phyloP scores from a whole-genome alignment of 2,329 filamentous ascomycete species.

The Chaetomiaceae sp. region DNA sequence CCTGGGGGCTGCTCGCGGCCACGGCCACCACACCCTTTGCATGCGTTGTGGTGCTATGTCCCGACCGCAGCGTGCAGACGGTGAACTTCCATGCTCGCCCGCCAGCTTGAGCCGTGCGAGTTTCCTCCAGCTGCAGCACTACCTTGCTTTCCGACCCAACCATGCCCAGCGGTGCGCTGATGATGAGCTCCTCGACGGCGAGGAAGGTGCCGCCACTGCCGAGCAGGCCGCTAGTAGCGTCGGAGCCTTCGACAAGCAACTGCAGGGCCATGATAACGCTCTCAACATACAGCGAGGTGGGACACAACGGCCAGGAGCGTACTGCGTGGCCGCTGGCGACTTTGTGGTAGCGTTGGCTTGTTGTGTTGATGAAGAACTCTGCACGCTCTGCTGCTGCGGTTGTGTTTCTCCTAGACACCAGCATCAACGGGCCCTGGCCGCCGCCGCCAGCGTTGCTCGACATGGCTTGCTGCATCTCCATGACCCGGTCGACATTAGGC shows the following conservation, averaged over 20 bases:
- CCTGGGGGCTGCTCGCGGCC: neutral
- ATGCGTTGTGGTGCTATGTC: too few relatives aligned
- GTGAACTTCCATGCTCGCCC: neutral
- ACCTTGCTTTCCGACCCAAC: neutral
- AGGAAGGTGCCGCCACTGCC: neutral
- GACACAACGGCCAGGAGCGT: constrained; percentile 21
- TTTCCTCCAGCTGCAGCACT: neutral
- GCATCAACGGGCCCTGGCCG: too few relatives aligned
- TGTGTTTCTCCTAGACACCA: too few relatives aligned
- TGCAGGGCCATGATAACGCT: constrained; percentile 20
- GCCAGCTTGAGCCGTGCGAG: neutral
- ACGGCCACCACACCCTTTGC: neutral
- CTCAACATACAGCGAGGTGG: constrained; percentile 28
- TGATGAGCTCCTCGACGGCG: neutral
- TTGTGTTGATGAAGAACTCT: constrained; percentile 1
- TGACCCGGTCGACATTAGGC: neutral
- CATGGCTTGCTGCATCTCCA: neutral
- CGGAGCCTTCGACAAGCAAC: neutral
- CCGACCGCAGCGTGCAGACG: neutral
- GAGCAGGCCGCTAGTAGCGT: too few relatives aligned
- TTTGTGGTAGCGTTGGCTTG: neutral
- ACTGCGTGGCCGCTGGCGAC: constrained; percentile 24
- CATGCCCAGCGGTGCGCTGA: constrained; percentile 2
- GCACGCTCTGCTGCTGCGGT: neutral
- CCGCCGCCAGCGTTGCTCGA: neutral